Conservation (phyloP, 805 yeast genomes). For the Candida wancherniae region DNA sequence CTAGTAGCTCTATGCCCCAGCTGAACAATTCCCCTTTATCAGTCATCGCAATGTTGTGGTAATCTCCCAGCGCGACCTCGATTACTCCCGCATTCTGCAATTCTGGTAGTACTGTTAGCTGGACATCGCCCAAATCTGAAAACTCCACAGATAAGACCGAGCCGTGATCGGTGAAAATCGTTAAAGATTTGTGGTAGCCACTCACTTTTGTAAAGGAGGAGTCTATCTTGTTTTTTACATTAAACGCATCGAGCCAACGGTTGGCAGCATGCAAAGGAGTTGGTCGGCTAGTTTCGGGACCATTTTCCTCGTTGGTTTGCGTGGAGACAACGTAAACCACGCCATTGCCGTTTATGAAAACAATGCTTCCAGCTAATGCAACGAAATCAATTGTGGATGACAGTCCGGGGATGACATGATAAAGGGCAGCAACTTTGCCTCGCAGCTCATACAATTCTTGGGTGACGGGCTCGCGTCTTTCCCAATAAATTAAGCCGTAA, state of each 20-base stretch:
- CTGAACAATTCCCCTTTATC: conserved; percentile 51
- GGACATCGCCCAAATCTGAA: conserved; percentile 5
- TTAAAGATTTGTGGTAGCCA: conserved; percentile 52
- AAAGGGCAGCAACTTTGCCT: conserved; percentile 30
- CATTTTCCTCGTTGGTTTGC: too few relatives aligned
- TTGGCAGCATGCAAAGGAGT: too few relatives aligned
- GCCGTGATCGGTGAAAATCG: conserved; percentile 51
- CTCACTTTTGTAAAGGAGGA: conserved; percentile 46
- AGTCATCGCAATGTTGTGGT: conserved; percentile 62
- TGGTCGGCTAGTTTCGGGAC: too few relatives aligned
- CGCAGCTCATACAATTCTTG: conserved; percentile 18
- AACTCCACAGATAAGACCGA: conserved; percentile 40
- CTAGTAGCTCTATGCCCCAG: conserved; percentile 64
- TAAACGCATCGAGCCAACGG: conserved; percentile 22
- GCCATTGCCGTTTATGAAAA: conserved; percentile 47
- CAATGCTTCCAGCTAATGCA: conserved; percentile 48
- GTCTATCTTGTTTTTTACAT: conserved; percentile 11
- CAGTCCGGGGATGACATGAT: conserved; percentile 38
- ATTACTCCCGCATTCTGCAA: conserved; percentile 46
- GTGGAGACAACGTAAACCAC: conserved; percentile 33
- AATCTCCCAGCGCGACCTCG: conserved; percentile 65
- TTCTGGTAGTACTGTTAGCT: conserved; percentile 34
- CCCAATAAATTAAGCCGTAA: conserved; percentile 61
- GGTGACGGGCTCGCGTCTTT: conserved; percentile 22
- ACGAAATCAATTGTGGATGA: conserved; percentile 47